phyloP scores from a whole-genome alignment of 2,329 filamentous ascomycete species.

The Colletotrichum sidae region DNA sequence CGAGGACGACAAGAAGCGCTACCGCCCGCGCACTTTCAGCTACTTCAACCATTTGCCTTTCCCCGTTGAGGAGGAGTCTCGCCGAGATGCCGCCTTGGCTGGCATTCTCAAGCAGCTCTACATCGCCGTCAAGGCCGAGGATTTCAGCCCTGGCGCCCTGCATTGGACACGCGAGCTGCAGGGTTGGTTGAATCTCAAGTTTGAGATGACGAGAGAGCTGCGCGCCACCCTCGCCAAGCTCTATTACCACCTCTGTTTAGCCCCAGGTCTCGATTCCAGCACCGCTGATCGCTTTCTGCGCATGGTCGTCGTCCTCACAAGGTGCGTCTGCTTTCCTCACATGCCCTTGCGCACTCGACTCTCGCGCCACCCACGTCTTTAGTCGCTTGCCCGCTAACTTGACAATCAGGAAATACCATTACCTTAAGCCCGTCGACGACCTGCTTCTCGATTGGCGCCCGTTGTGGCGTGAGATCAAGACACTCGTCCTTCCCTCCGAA shows the following conservation, averaged over 20 bases:
- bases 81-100: conserved; percentile 82
- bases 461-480: conserved; percentile 91
- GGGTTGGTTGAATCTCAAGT: conserved; percentile 96
- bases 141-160: conserved; percentile 91
- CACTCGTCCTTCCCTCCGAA: conserved; percentile 88
- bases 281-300: conserved; percentile 92
- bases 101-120: conserved; percentile 96
- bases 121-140: conserved; percentile 89
- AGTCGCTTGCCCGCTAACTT: not conserved
- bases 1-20: conserved; percentile 70
- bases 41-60: conserved; percentile 95
- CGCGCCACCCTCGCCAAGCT: conserved; percentile 87
- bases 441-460: conserved; percentile 94
- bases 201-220: conserved; percentile 89
- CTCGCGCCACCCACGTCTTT: not conserved
- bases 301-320: conserved; percentile 97
- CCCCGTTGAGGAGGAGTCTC: conserved; percentile 80
- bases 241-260: conserved; percentile 93
- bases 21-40: conserved; percentile 90
- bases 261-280: conserved; percentile 85
- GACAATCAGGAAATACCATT: conserved; percentile 84
- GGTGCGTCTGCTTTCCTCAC: conserved; percentile 67
- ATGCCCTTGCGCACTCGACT: not conserved
- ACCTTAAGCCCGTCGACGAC: conserved; percentile 90
- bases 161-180: conserved; percentile 98